These are phyloP conservation scores for Trypanosoma cruzi DNA, from an alignment of 208 protist species.

Conservation along the genomic window DNA sequence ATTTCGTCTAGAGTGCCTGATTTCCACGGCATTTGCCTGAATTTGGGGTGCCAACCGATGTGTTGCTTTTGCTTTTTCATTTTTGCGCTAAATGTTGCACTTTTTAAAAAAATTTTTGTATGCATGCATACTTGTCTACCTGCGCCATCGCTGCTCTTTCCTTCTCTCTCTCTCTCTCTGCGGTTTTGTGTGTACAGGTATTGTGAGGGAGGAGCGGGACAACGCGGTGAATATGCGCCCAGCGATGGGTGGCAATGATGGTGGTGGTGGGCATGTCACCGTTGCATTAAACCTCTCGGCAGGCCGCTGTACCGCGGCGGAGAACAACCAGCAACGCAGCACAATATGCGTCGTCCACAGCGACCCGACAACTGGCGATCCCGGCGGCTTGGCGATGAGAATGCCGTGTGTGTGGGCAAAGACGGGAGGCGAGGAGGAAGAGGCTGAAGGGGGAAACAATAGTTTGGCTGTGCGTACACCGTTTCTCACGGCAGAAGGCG, in stretches of 20 bases:
- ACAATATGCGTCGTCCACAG: constrained; percentile 14
- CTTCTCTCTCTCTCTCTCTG: too few relatives aligned
- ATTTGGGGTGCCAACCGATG: too few relatives aligned
- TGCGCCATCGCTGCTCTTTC: constrained; percentile 13
- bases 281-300: constrained; percentile 29
- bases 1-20: too few relatives aligned
- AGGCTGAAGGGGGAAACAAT: neutral
- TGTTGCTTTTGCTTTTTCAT: too few relatives aligned
- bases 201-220: neutral
- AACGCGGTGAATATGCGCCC: neutral
- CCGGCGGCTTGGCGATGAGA: constrained; percentile 17
- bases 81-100: too few relatives aligned
- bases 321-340: constrained; percentile 6
- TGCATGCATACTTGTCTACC: constrained; percentile 1
- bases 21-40: too few relatives aligned
- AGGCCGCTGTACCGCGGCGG: constrained; percentile 6
- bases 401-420: neutral
- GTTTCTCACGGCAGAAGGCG: constrained; percentile 16
- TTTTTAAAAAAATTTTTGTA: constrained; percentile 10
- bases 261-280: constrained; percentile 7
- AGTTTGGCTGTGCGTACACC: constrained; percentile 23
- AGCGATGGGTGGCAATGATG: neutral
- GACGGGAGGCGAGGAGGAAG: neutral
- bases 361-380: neutral
- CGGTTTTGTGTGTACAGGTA: constrained; percentile 6